phyloP scores from a whole-genome alignment of 2,329 filamentous ascomycete genomes.

The Cordyceps pruinosa region DNA sequence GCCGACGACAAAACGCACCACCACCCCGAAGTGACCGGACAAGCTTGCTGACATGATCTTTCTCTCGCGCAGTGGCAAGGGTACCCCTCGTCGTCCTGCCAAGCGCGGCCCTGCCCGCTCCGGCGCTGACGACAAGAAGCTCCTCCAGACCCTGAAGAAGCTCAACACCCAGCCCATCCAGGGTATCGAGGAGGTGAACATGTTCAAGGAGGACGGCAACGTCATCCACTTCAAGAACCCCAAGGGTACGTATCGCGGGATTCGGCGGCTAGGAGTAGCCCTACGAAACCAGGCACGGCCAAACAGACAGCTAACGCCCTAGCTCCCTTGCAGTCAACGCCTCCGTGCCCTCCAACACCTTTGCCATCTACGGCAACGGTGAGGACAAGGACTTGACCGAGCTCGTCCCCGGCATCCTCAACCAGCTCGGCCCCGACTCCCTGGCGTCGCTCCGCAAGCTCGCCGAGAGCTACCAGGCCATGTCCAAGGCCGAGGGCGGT shows the following conservation, averaged over 20 bases:
- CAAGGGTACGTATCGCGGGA: constrained; percentile 64
- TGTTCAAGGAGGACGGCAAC: constrained; percentile 99
- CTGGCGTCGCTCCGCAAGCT: constrained; percentile 96
- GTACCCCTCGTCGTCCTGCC: constrained; percentile 93
- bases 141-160: constrained; percentile 96
- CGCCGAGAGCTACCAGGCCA: constrained; percentile 97
- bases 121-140: constrained; percentile 98
- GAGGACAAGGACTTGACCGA: constrained; percentile 99
- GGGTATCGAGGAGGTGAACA: constrained; percentile 99
- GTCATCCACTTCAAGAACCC: constrained; percentile 98
- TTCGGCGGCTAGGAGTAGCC: background rate
- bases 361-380: constrained; percentile 97
- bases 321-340: constrained; percentile 73
- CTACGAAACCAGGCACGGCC: background rate
- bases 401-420: constrained; percentile 97
- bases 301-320: constrained; percentile 12
- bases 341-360: constrained; percentile 95
- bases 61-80: constrained; percentile 73
- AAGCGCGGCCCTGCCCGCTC: constrained; percentile 95
- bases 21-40: constrained; percentile 3
- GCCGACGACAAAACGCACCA: constrained; percentile 8
- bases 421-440: constrained; percentile 98
- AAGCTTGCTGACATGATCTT: constrained; percentile 24
- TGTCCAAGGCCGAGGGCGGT: constrained; percentile 88
- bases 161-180: constrained; percentile 99